Evolutionary conservation across 1,284 basidiomycete species (phyloP), one percentile per base, ranked within the genome.

Genomic region (Cutaneotrichosporon cavernicola): DNA sequence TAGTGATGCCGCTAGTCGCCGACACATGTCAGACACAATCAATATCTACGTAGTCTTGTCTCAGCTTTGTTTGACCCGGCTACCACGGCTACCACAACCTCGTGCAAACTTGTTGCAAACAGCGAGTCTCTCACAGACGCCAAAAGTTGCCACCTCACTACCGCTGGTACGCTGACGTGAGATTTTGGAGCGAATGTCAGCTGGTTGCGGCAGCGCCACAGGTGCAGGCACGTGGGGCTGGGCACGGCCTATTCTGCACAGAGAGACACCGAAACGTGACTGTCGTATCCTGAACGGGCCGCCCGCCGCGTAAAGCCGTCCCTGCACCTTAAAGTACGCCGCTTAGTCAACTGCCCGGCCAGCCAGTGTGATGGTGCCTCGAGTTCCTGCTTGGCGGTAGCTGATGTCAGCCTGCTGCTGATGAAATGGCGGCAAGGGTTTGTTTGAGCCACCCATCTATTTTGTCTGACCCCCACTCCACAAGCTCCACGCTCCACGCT

Each of bases 221-320:
- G 13, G 51, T 51, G 16, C 31, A 53, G 31, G 51, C 51, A 53
- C 31, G 51, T 53, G 51, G 51, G 51, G 51, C 51, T n/a, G 30
- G 31, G 51, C 51, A 53, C 51, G 51, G 51, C 14, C 51, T 31
- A 18, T 53, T 53, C 31, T 53, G 3, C 16, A 34, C 30, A 16
- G 5, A 34, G 51, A 31, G 51, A 34, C 13, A 16, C 51, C 51
- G 51, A 53, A 53, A 46, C 43, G 43, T 46, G 43, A 46, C 18
- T 46, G 43, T 18, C 43, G 43, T 7, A 4, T n/a, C 43, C 43
- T 46, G 43, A 46, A 7, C 18, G 43, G 43, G 14, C 7, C 16
- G 43, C 43, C 14, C 40, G 50, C 51, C 51, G 51, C 51, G 51
- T 53, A 53, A 53, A 53, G 51, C 51, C 51, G 51, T 36, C 34